These are phyloP conservation scores for Pulveroboletus sp. DNA, from an alignment of 768 basidiomycete genomes.

Conservation along the genomic window DNA sequence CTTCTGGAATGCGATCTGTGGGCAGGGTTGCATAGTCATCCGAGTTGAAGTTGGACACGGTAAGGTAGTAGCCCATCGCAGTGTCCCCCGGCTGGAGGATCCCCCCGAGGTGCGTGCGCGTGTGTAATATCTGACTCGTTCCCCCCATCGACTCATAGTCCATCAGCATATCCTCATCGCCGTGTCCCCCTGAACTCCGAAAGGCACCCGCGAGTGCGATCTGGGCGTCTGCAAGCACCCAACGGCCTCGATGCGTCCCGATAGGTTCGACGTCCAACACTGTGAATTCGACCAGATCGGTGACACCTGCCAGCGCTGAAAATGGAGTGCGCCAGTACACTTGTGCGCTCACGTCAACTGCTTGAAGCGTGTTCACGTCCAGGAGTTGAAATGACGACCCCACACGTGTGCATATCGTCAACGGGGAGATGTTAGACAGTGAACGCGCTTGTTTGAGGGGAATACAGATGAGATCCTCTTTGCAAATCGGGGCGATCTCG, in stretches of 20 bases:
- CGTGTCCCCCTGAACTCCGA: constrained; percentile 44
- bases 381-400: constrained; percentile 89
- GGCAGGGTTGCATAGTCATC: constrained; percentile 72
- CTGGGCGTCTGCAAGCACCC: constrained; percentile 83
- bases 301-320: constrained; percentile 71
- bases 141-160: constrained; percentile 56
- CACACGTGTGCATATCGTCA: constrained; percentile 85
- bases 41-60: constrained; percentile 90
- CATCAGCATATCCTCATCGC: constrained; percentile 49
- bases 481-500: constrained; percentile 95
- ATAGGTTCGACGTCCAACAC: constrained; percentile 92
- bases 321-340: constrained; percentile 94
- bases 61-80: constrained; percentile 85
- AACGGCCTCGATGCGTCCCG: constrained; percentile 62
- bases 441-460: constrained; percentile 77
- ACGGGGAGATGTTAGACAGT: constrained; percentile 82
- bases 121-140: constrained; percentile 84
- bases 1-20: constrained; percentile 72
- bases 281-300: constrained; percentile 91
- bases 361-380: constrained; percentile 82
- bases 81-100: constrained; percentile 94
- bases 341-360: constrained; percentile 70
- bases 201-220: constrained; percentile 83
- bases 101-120: constrained; percentile 92
- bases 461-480: constrained; percentile 93